A percentile compares a stretch with the other conserved stretches of the same genome.
phyloP scores from a whole-genome alignment of 129 eudicot species.

The Ambrosia artemisiifolia region DNA sequence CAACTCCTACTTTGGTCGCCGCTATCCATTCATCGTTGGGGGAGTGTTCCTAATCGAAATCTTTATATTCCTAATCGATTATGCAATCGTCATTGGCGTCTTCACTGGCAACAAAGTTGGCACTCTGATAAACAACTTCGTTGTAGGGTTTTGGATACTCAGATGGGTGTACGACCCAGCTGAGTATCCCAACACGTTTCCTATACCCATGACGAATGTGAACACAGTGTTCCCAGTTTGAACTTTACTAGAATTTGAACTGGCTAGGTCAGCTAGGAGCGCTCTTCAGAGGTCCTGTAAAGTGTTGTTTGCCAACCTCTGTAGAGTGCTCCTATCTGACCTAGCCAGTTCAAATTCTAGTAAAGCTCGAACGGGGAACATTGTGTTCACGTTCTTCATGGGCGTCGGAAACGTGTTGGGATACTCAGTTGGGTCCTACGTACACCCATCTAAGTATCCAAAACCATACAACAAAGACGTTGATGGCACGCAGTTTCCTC shows the following conservation, averaged over 20 bases:
- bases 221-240: no score
- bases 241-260: no score
- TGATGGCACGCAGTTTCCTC: constrained; percentile 57
- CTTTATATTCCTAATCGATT: constrained; percentile 77
- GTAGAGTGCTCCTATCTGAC: no score
- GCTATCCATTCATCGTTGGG: constrained; percentile 81
- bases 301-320: constrained; percentile 61
- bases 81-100: constrained; percentile 79
- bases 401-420: constrained; percentile 27
- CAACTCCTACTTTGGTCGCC: constrained; percentile 72
- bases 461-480: constrained; percentile 71
- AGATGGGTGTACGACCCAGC: no score
- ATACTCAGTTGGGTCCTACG: no score
- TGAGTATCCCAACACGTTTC: no score
- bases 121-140: constrained; percentile 40
- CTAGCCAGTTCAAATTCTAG: no score
- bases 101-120: constrained; percentile 54
- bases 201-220: constrained; percentile 23
- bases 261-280: no score
- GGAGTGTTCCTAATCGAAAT: constrained; percentile 53
- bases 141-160: constrained; percentile 87
- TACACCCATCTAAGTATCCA: constrained; percentile 49
- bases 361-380: no score
- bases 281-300: constrained; percentile 29
- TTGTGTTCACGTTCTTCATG: no score